phyloP scores from a whole-genome alignment of 805 yeast genomes.

The Hanseniaspora occidentalis region DNA sequence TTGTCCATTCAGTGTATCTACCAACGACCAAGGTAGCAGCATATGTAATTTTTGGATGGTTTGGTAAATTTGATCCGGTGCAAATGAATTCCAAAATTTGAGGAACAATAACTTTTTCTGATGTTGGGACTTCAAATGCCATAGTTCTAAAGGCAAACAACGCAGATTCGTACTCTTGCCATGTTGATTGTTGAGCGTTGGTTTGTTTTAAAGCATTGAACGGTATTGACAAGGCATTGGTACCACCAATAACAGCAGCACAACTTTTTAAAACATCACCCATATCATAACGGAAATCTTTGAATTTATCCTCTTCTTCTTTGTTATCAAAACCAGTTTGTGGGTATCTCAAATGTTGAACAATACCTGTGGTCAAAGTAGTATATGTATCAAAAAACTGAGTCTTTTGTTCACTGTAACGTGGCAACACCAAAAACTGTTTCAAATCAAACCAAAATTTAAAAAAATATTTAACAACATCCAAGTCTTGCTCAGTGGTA shows the following conservation, averaged over 20 bases:
- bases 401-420: conserved; percentile 18
- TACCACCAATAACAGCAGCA: conserved; percentile 78
- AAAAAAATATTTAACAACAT: conserved; percentile 80
- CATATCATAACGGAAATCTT: conserved; percentile 90
- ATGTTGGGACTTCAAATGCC: conserved; percentile 76
- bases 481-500: conserved; percentile 44
- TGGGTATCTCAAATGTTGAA: conserved; percentile 66
- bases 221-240: conserved; percentile 58
- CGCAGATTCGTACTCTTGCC: conserved; percentile 90
- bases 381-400: conserved; percentile 15
- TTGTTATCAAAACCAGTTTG: conserved; percentile 46
- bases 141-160: conserved; percentile 81
- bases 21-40: conserved; percentile 91
- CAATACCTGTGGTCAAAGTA: conserved; percentile 22
- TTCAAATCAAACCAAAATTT: conserved; percentile 83
- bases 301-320: conserved; percentile 85
- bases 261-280: conserved; percentile 97
- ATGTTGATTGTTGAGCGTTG: conserved; percentile 20
- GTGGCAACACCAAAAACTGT: conserved; percentile 35
- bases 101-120: conserved; percentile 59
- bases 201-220: conserved; percentile 19
- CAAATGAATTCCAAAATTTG: conserved; percentile 42
- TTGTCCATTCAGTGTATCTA: conserved; percentile 93
- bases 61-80: conserved; percentile 42
- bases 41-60: conserved; percentile 75